These are phyloP conservation scores for Wickerhamomyces subpelliculosus DNA, from an alignment of 805 yeast genomes.

Conservation along the genomic window DNA sequence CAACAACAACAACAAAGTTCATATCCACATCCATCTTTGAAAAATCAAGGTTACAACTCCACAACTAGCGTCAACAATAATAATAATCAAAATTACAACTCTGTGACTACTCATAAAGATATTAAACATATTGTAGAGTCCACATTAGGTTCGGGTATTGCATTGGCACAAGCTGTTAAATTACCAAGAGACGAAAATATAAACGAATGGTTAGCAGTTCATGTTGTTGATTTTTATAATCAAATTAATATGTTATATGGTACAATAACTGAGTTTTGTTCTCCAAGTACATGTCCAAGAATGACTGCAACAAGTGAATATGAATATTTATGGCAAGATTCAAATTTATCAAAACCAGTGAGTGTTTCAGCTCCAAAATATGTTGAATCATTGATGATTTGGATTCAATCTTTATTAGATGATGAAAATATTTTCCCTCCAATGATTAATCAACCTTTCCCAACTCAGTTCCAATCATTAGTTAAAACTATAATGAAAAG, in stretches of 20 bases:
- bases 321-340: slow-evolving; percentile 95
- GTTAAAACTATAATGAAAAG: slow-evolving; percentile 87
- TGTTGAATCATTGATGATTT: slow-evolving; percentile 85
- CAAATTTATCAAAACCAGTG: slow-evolving; percentile 61
- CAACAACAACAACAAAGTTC: slow-evolving; percentile 3
- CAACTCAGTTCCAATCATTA: slow-evolving; percentile 70
- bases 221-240: slow-evolving; percentile 94
- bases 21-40: slow-evolving; percentile 3
- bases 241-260: slow-evolving; percentile 96
- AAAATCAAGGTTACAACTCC: slow-evolving; percentile 6
- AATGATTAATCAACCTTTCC: slow-evolving; percentile 87
- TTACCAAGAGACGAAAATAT: slow-evolving; percentile 88
- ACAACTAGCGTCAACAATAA: slow-evolving; percentile 8
- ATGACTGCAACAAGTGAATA: slow-evolving; percentile 98
- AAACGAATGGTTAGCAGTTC: slow-evolving; percentile 95
- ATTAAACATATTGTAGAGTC: slow-evolving; percentile 88
- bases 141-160: slow-evolving; percentile 88
- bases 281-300: slow-evolving; percentile 89
- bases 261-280: slow-evolving; percentile 91
- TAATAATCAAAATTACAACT: slow-evolving; percentile 18
- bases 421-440: slow-evolving; percentile 88
- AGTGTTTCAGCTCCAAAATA: slow-evolving; percentile 93
- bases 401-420: slow-evolving; percentile 92
- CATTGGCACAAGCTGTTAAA: slow-evolving; percentile 86
- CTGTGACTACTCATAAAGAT: slow-evolving; percentile 55